Base-by-base conservation (phyloP, 2,329 filamentous ascomycete species). In the Ambrosiella cleistominuta region DNA sequence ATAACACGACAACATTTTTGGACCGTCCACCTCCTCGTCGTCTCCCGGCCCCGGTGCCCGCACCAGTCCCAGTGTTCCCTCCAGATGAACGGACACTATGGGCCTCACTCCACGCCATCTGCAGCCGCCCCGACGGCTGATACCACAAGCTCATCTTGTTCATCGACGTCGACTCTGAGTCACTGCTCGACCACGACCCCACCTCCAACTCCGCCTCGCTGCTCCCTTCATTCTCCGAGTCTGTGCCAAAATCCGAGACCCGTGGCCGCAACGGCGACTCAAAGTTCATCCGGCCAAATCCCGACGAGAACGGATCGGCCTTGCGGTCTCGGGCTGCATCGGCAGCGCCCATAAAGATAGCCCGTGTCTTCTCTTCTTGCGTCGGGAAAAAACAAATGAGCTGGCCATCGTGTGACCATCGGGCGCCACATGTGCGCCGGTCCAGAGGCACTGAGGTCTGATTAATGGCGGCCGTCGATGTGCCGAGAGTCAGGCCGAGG, bases 341-440 rank as follows among this genome's bases (percentile, higher is more conserved):
- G 37, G 56, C 35, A 5, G 57, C 44, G 13, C 45, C 54, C 13
- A 47, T 36, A 7, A 54, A 56, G 5, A 77, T 56, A 2, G 71
- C 74, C 40, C 71, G 74, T 13, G 76, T 75, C 62, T 77, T 81
- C 65, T 80, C 77, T 64, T 85, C 81, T 62, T 82, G 84, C 0
- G 81, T 81, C 1, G 81, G 81, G 64, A 85, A 86, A 67, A 86
- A 86, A 64, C 81, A 84, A 4, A 82, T 74, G 1, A 86, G 70
- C 45, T 75, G 75, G 7, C 82, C 83, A 63, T 81, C 80, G 42
- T 76, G 75, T 7, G 79, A 78, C 63, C 83, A 84, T 5, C 77
- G 71, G 47, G 77, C 79, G 45, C 81, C 81, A 62, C 81, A 83
- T 6, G 74, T 74, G 49, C 79, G 72, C 1, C 78, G 79, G 17